Percentiles rank a stretch among this genome's conserved stretches.
phyloP scores from a whole-genome alignment of 805 yeast species.

The Metschnikowia proteae region DNA sequence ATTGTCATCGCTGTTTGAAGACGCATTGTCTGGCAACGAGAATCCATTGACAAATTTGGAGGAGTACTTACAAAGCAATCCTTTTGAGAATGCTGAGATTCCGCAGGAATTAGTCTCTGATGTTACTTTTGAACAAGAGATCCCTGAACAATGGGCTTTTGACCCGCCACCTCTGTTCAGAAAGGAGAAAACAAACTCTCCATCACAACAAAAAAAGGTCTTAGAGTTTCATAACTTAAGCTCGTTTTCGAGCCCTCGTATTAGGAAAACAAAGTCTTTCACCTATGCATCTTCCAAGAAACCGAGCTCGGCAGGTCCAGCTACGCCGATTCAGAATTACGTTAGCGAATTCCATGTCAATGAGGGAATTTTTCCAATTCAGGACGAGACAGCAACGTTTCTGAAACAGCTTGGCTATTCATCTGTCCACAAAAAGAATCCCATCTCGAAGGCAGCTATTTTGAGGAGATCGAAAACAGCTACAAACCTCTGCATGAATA shows the following conservation, averaged over 20 bases:
- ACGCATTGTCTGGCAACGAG: neutral
- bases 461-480: constrained; percentile 12
- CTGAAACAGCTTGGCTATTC: constrained; percentile 11
- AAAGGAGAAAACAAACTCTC: neutral
- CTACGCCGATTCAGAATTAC: constrained; percentile 16
- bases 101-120: neutral
- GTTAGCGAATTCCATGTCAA: constrained; percentile 15
- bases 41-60: neutral
- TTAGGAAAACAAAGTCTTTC: constrained; percentile 9
- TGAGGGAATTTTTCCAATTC: constrained; percentile 14
- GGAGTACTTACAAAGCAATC: constrained; percentile 4
- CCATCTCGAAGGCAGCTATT: constrained; percentile 6
- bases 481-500: constrained; percentile 8
- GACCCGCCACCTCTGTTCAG: neutral
- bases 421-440: constrained; percentile 8
- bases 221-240: neutral
- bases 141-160: neutral
- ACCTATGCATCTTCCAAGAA: constrained; percentile 4
- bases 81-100: neutral
- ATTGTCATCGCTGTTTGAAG: neutral
- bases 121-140: neutral
- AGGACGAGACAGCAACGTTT: constrained; percentile 16
- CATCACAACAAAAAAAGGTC: neutral
- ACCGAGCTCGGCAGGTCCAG: constrained; percentile 6
- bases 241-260: neutral